Percentiles rank a stretch among this genome's conserved stretches.
Conservation (phyloP, 495 filamentous ascomycete genomes). For the Xylaria nigripes region DNA sequence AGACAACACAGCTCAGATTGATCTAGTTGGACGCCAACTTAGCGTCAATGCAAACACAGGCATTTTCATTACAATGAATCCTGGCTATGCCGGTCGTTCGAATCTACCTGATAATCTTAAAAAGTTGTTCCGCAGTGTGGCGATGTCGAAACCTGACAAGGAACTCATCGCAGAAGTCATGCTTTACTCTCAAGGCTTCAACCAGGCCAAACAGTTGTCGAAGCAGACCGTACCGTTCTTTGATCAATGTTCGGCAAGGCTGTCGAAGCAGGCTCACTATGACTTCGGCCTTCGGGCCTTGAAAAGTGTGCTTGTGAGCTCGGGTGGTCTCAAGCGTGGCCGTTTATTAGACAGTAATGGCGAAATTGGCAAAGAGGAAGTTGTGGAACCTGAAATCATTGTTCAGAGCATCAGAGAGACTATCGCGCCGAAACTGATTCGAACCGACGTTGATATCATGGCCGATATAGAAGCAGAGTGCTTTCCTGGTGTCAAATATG, state of each 20-base stretch:
- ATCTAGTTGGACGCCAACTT: conserved; percentile 83
- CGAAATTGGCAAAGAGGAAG: conserved; percentile 56
- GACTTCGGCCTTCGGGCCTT: conserved; percentile 96
- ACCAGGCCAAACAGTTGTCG: conserved; percentile 83
- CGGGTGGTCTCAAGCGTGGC: conserved; percentile 86
- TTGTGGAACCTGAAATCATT: conserved; percentile 94
- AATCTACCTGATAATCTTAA: conserved; percentile 98
- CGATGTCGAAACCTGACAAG: conserved; percentile 99
- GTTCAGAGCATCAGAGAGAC: conserved; percentile 98
- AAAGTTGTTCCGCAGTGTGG: conserved; percentile 97
- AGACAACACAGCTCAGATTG: conserved; percentile 77
- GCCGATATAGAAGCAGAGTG: conserved; percentile 70
- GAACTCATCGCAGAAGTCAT: conserved; percentile 99
- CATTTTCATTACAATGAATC: conserved; percentile 99
- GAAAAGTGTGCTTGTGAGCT: conserved; percentile 97
- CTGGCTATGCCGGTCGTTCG: conserved; percentile 94
- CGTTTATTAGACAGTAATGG: conserved; percentile 52
- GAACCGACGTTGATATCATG: conserved; percentile 83
- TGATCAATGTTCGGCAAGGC: conserved; percentile 66
- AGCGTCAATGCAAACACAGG: conserved; percentile 85
- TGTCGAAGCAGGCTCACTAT: conserved; percentile 97
- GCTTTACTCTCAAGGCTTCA: conserved; percentile 99
- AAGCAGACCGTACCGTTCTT: conserved; percentile 97
- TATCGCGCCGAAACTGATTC: conserved; percentile 93
- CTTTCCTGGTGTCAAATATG: conserved; percentile 89